Evolutionary conservation across 495 filamentous ascomycete species (phyloP).

Genomic region (Xylaria flabelliformis): DNA sequence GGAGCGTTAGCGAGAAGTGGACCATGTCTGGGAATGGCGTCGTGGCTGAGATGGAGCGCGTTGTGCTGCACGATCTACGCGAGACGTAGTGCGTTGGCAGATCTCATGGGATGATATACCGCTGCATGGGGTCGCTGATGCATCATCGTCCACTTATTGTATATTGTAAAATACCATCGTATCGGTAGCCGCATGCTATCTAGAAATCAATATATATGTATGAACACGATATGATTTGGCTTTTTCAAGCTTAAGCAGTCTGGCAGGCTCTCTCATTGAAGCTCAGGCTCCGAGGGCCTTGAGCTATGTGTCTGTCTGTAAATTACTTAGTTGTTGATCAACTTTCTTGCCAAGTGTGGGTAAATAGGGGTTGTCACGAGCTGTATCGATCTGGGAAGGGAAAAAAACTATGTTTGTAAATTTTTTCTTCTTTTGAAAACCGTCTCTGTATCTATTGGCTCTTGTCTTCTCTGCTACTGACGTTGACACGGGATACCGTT

Average conservation of each 20-base stretch:
- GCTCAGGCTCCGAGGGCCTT: not conserved
- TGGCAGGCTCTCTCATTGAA: not conserved
- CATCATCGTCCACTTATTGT: conserved; percentile 20
- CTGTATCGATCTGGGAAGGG: not conserved
- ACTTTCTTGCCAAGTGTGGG: not conserved
- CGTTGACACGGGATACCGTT: too few relatives aligned
- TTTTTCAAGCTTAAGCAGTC: not conserved
- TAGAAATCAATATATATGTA: not conserved
- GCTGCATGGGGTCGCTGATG: conserved; percentile 3
- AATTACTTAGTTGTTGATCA: not conserved
- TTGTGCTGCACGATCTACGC: conserved; percentile 49
- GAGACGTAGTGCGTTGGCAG: not conserved
- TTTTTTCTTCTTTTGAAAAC: not conserved
- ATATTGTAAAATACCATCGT: conserved; percentile 28
- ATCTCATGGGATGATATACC: not conserved
- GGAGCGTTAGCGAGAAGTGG: conserved; percentile 83
- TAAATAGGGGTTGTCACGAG: not conserved
- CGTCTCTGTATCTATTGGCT: not conserved
- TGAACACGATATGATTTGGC: not conserved
- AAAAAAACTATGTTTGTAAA: not conserved
- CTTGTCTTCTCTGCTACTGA: not conserved
- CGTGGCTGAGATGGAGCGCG: conserved; percentile 80
- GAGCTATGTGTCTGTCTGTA: not conserved
- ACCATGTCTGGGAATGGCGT: conserved; percentile 80
- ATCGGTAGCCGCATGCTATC: not conserved